phyloP scores from a whole-genome alignment of 345 rosid species.

The Lenwebbia sp. region DNA sequence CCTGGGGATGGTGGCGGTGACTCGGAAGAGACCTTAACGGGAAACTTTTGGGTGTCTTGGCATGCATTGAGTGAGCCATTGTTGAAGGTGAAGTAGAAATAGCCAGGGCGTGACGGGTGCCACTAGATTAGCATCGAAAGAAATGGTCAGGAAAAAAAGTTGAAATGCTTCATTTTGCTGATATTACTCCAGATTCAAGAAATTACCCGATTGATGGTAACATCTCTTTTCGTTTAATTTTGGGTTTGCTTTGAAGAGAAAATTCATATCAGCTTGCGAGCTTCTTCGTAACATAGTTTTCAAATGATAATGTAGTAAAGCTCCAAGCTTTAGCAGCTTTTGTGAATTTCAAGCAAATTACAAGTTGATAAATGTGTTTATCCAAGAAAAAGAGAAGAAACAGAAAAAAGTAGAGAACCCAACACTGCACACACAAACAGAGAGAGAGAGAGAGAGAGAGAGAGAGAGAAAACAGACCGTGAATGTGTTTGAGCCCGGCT shows the following conservation, averaged over 20 bases:
- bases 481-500: slow-evolving; percentile 53
- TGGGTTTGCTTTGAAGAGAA: background rate
- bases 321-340: background rate
- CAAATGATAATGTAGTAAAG: background rate
- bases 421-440: background rate
- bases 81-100: slow-evolving; percentile 77
- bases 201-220: background rate
- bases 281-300: background rate
- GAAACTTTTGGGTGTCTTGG: slow-evolving; percentile 41
- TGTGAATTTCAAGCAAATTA: background rate
- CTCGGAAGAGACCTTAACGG: slow-evolving; percentile 36
- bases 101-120: slow-evolving; percentile 84
- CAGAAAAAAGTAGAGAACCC: background rate
- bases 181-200: background rate
- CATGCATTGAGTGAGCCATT: slow-evolving; percentile 55
- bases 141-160: background rate
- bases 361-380: background rate
- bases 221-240: background rate
- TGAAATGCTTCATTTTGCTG: background rate
- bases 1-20: slow-evolving; percentile 14
- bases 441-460: background rate
- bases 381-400: background rate
- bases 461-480: slow-evolving; percentile 27
- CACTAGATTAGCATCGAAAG: slow-evolving; percentile 30
- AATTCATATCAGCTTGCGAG: background rate